These are phyloP conservation scores for Coemansia sp. DNA, from an alignment of 192 early-diverging fungal species.

Conservation along the genomic window DNA sequence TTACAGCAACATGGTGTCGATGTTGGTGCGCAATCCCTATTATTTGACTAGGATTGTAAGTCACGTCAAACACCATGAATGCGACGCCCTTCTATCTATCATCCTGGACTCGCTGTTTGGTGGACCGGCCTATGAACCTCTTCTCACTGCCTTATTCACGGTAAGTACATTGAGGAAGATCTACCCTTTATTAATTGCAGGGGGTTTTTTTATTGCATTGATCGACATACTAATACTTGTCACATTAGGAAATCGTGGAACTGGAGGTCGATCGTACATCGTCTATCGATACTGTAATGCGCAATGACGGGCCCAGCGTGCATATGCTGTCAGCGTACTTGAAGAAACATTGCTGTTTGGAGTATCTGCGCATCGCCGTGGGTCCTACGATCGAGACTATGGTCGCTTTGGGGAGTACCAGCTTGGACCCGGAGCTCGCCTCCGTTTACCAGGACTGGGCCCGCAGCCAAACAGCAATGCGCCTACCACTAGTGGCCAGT, in stretches of 20 bases:
- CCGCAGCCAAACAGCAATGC: slow-evolving; percentile 16
- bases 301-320: slow-evolving; percentile 49
- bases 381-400: slow-evolving; percentile 42
- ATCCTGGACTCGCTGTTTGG: slow-evolving; percentile 44
- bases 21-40: slow-evolving; percentile 38
- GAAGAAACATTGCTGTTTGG: slow-evolving; percentile 30
- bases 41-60: slow-evolving; percentile 35
- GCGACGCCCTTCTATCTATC: slow-evolving; percentile 38
- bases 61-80: slow-evolving; percentile 40
- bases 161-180: slow-evolving; percentile 21
- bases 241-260: slow-evolving; percentile 38
- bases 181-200: neutral
- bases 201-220: neutral
- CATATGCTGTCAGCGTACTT: slow-evolving; percentile 44
- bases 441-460: slow-evolving; percentile 50
- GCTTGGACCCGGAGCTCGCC: slow-evolving; percentile 37
- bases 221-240: neutral
- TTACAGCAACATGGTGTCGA: slow-evolving; percentile 31
- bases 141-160: slow-evolving; percentile 36
- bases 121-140: slow-evolving; percentile 15
- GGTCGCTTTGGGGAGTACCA: slow-evolving; percentile 26
- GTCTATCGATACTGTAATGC: slow-evolving; percentile 44
- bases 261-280: slow-evolving; percentile 41
- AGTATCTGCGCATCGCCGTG: slow-evolving; percentile 37
- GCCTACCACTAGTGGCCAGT: slow-evolving; percentile 29